phyloP scores from a whole-genome alignment of 2,329 filamentous ascomycete genomes.

The Lasiodiplodia sp. region DNA sequence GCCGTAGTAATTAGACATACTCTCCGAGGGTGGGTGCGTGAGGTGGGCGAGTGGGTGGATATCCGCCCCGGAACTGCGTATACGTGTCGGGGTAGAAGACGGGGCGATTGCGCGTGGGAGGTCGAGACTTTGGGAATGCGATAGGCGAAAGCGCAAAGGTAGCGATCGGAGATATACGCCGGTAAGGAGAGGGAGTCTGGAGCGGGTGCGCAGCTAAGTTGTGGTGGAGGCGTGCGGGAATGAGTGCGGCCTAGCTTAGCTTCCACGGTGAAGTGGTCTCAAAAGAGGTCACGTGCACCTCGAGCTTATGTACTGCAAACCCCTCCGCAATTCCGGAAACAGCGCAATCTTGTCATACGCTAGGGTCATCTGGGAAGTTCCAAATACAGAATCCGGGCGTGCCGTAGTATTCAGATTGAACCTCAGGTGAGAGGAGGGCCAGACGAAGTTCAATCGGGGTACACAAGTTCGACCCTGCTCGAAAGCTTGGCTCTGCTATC shows the following conservation, averaged over 20 bases:
- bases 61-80: slow-evolving; percentile 42
- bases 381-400: too few relatives aligned
- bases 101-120: slow-evolving; percentile 4
- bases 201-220: not conserved
- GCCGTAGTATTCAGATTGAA: too few relatives aligned
- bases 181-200: not conserved
- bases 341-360: not conserved
- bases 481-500: too few relatives aligned
- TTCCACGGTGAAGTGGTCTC: slow-evolving; percentile 22
- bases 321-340: not conserved
- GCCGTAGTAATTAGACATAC: slow-evolving; percentile 28
- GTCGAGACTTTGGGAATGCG: not conserved
- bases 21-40: slow-evolving; percentile 32
- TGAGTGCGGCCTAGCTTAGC: slow-evolving; percentile 20
- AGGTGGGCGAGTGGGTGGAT: slow-evolving; percentile 39
- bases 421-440: too few relatives aligned
- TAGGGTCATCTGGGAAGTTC: too few relatives aligned
- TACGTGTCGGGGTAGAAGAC: slow-evolving; percentile 50
- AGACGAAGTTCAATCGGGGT: not conserved
- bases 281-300: slow-evolving; percentile 3
- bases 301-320: not conserved
- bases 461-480: too few relatives aligned
- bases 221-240: slow-evolving; percentile 7
- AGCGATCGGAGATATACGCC: slow-evolving; percentile 15
- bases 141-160: slow-evolving; percentile 41